These are phyloP conservation scores for Filobasidium uniguttulatum DNA, from an alignment of 1,284 basidiomycete species.

Conservation along the genomic window DNA sequence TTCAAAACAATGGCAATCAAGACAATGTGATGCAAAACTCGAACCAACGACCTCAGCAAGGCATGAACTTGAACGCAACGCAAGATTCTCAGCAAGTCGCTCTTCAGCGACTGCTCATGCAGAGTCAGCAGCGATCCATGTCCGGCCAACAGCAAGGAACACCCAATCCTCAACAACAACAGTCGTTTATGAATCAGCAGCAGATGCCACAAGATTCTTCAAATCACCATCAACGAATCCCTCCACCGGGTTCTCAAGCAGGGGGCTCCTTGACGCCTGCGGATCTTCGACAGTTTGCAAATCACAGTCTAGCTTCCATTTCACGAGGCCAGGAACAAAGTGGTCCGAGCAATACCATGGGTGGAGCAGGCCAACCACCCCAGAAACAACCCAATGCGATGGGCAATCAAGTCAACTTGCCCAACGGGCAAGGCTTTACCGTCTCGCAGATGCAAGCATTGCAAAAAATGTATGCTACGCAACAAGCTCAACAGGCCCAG, in stretches of 20 bases:
- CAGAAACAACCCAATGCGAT: background rate
- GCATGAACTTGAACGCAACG: background rate
- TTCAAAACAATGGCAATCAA: too few species aligned
- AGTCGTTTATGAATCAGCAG: background rate
- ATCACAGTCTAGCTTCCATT: background rate
- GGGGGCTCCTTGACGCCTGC: background rate
- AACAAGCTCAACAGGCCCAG: background rate
- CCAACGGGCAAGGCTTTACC: background rate
- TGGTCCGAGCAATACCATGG: too few species aligned
- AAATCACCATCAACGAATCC: background rate
- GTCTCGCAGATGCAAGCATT: background rate
- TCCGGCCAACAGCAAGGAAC: background rate
- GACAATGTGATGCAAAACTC: background rate
- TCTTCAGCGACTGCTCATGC: background rate
- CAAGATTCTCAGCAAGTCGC: constrained; percentile 1
- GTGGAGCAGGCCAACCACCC: background rate
- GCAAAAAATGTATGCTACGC: background rate
- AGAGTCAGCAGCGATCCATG: background rate
- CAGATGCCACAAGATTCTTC: background rate
- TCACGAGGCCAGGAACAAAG: background rate
- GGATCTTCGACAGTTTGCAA: background rate
- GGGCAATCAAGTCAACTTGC: background rate
- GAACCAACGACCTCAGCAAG: background rate
- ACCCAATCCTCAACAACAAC: too few species aligned
- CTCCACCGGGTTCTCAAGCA: background rate